A percentile compares a stretch with the other conserved stretches of the same genome.
These are phyloP conservation scores for Botrytis tulipae DNA, from an alignment of 2,329 filamentous ascomycete genomes.

Conservation along the genomic window DNA sequence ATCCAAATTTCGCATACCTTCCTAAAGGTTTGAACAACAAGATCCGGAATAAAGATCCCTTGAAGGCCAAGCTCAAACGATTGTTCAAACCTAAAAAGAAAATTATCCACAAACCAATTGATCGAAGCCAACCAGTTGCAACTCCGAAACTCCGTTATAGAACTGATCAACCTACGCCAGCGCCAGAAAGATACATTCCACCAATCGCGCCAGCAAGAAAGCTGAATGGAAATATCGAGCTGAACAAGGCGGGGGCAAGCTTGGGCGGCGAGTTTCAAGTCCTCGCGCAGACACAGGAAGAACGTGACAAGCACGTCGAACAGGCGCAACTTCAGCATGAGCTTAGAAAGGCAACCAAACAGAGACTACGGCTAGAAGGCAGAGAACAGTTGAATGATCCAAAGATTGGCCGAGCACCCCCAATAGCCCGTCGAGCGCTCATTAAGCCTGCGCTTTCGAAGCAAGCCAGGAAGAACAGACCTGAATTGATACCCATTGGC, in stretches of 20 bases:
- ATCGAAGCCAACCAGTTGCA: background rate
- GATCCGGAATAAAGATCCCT: background rate
- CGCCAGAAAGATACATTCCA: background rate
- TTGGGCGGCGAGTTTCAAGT: background rate
- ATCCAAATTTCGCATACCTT: background rate
- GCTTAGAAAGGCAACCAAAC: constrained; percentile 2
- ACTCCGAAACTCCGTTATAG: background rate
- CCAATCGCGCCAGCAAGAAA: background rate
- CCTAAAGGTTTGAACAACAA: constrained; percentile 15
- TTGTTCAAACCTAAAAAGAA: background rate
- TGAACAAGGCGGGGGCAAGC: background rate
- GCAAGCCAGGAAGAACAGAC: no score
- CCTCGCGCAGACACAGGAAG: background rate
- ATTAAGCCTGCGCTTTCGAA: background rate
- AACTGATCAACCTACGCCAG: background rate
- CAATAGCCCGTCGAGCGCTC: background rate
- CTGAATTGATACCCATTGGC: background rate
- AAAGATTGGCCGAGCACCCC: constrained; percentile 16
- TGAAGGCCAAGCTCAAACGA: background rate
- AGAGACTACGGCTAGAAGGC: background rate
- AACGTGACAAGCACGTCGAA: background rate
- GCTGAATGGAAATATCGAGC: background rate
- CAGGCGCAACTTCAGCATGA: background rate
- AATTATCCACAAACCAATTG: background rate
- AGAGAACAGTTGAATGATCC: constrained; percentile 3